Base-by-base conservation (phyloP, 495 filamentous ascomycete species). In the Rostrohypoxylon terebratum region DNA sequence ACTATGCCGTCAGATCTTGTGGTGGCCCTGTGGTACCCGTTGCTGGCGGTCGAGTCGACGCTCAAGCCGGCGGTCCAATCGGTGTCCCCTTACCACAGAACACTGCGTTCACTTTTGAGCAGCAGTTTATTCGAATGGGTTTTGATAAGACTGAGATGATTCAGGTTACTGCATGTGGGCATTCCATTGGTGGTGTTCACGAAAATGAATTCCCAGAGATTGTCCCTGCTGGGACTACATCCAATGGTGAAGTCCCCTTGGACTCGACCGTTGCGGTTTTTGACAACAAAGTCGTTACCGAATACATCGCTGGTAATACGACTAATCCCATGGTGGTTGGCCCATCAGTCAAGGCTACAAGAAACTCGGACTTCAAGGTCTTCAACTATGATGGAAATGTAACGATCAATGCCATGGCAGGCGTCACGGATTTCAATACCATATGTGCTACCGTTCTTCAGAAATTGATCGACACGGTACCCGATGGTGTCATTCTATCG, bases 81-180 rank as follows among this genome's bases (percentile, higher is more conserved):
- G 88, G 88, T 36, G 87, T 90, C 6, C 89, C 89, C 16, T 82
- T 88, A 66, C 88, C 88, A 0, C 83, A 89, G 65, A 89, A 90
- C 63, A 81, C 81, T 13, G 74, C 83, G 5, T 75, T 74, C 21
- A 84, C 81, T 2, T 90, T 89, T 57, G 73, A 81, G 54, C 79
- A 82, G 45, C 86, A 88, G 70, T 90, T 90, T 69, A 42, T 76
- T 21, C 83, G 87, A 60, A 87, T 89, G 81, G 88, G 88, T 11
- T 90, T 88, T 76, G 83, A 76, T 51, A 71, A 58, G 8, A 78
- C 81, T 1, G 85, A 90, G 67, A 89, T 89, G 85, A 89, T 91
- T 51, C 83, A 86, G 66, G 79, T 88, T 54, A 84, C 83, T 10
- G 89, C 88, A 16, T 91, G 89, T 64, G 89, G 89, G 1, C 89